phyloP scores from a whole-genome alignment of 192 early-diverging fungal species.

The Entomortierella chlamydospora region DNA sequence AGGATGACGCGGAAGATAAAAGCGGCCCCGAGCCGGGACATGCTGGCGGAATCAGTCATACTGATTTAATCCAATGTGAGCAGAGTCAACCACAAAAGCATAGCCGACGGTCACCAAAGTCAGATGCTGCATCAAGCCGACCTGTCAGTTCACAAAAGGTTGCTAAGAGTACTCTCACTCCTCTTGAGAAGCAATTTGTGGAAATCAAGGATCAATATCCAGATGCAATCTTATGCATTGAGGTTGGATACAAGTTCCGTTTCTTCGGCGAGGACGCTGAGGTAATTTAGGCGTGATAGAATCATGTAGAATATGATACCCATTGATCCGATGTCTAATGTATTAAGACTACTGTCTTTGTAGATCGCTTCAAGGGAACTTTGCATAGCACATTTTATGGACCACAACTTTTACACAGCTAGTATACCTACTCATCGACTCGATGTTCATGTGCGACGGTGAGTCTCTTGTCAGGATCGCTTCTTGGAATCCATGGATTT shows the following conservation, averaged over 20 bases:
- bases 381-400: slow-evolving; percentile 82
- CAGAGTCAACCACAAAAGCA: neutral
- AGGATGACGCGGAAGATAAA: neutral
- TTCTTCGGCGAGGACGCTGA: slow-evolving; percentile 93
- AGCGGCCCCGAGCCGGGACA: neutral
- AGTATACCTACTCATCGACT: slow-evolving; percentile 85
- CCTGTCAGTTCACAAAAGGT: slow-evolving; percentile 11
- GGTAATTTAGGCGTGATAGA: slow-evolving; percentile 47
- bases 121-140: slow-evolving; percentile 5
- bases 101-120: neutral
- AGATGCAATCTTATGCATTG: slow-evolving; percentile 81
- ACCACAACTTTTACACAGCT: slow-evolving; percentile 83
- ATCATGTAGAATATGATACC: too few species aligned
- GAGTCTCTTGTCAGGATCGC: neutral
- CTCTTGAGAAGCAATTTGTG: slow-evolving; percentile 85
- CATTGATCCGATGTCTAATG: too few species aligned
- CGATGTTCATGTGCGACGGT: slow-evolving; percentile 84
- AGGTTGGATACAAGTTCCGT: slow-evolving; percentile 95
- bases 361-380: slow-evolving; percentile 81
- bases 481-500: neutral
- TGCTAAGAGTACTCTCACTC: slow-evolving; percentile 72
- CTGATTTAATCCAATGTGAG: neutral
- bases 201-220: slow-evolving; percentile 79
- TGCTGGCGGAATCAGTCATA: neutral
- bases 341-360: neutral